phyloP scores from a whole-genome alignment of 2,329 filamentous ascomycete genomes.

The Zymoseptoria brevis region DNA sequence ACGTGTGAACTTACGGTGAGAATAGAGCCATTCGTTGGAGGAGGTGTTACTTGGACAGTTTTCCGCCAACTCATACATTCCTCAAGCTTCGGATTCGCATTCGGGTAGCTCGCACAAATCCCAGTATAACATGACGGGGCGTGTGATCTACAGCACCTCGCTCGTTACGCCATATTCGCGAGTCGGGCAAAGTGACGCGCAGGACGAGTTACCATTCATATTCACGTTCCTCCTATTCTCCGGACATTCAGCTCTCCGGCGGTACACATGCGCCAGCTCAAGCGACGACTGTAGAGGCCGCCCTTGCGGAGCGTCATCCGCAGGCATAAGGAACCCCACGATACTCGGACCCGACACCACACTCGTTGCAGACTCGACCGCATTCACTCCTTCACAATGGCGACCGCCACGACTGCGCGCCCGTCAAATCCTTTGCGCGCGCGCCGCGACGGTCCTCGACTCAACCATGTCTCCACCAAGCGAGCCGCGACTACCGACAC shows the following conservation, averaged over 20 bases:
- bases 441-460: conserved; percentile 34
- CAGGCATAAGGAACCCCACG: not conserved
- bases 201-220: not conserved
- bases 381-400: conserved; percentile 19
- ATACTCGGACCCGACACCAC: not conserved
- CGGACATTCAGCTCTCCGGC: not conserved
- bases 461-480: conserved; percentile 19
- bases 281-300: not conserved
- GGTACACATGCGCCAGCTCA: not conserved
- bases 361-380: not conserved
- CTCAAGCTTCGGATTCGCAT: not conserved
- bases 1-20: too few species aligned
- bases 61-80: too few species aligned
- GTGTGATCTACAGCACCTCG: not conserved
- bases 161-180: not conserved
- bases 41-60: too few species aligned
- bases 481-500: conserved; percentile 23
- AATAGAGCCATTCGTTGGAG: too few species aligned
- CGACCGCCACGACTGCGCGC: conserved; percentile 27
- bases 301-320: not conserved
- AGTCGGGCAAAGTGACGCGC: not conserved
- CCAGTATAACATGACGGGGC: not conserved
- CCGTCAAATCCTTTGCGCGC: conserved; percentile 37
- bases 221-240: not conserved
- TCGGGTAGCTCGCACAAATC: not conserved